These are phyloP conservation scores for Termitomyces sp. DNA, from an alignment of 768 basidiomycete genomes.

Conservation along the genomic window DNA sequence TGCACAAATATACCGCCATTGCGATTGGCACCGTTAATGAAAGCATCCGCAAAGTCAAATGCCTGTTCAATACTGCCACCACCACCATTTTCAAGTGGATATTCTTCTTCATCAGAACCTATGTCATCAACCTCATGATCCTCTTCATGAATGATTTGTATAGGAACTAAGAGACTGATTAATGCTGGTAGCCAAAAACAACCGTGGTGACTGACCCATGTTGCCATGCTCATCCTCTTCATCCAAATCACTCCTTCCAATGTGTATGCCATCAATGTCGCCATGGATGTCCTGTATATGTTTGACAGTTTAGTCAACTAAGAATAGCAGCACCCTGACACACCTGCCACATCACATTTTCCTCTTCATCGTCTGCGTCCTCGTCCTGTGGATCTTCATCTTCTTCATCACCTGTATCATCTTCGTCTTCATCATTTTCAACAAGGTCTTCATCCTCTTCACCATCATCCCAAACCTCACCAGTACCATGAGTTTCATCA, in stretches of 20 bases:
- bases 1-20: slow-evolving; percentile 48
- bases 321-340: slow-evolving; percentile 14
- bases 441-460: slow-evolving; percentile 67
- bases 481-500: slow-evolving; percentile 54
- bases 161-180: slow-evolving; percentile 32
- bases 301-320: background rate
- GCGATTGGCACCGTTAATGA: slow-evolving; percentile 42
- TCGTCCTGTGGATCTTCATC: slow-evolving; percentile 45
- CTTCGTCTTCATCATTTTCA: slow-evolving; percentile 49
- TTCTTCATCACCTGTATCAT: slow-evolving; percentile 42
- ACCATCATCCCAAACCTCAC: slow-evolving; percentile 65
- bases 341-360: slow-evolving; percentile 63
- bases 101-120: slow-evolving; percentile 62
- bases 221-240: slow-evolving; percentile 63
- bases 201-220: slow-evolving; percentile 27
- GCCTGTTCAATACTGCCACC: slow-evolving; percentile 45
- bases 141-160: slow-evolving; percentile 61
- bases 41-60: slow-evolving; percentile 55
- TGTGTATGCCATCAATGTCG: slow-evolving; percentile 41
- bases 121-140: slow-evolving; percentile 62
- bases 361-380: slow-evolving; percentile 46
- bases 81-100: slow-evolving; percentile 33
- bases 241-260: slow-evolving; percentile 50
- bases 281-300: slow-evolving; percentile 50
- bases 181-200: background rate